Percentiles rank a stretch among this genome's conserved stretches.
Evolutionary conservation across 2,329 filamentous ascomycete genomes (phyloP).

Genomic region (Sporothrix luriei): DNA sequence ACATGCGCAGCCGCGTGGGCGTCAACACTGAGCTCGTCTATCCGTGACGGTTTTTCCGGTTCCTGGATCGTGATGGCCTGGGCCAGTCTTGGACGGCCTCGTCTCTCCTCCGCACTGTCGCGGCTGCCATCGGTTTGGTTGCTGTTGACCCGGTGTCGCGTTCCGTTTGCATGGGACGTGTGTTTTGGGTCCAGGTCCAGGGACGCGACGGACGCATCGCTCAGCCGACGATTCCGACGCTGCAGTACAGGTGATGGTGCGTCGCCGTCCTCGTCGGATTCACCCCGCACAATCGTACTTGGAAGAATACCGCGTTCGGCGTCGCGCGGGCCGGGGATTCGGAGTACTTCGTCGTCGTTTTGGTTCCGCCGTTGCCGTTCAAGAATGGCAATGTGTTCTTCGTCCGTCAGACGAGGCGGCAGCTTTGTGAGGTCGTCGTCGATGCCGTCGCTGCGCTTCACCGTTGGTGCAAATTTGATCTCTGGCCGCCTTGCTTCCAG

Average conservation of each 20-base stretch:
- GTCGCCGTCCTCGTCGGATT: constrained; percentile 43
- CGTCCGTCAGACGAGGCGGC: constrained; percentile 60
- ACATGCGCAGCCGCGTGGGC: constrained; percentile 48
- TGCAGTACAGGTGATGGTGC: constrained; percentile 33
- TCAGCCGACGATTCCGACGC: constrained; percentile 21
- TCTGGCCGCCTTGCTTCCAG: constrained; percentile 45
- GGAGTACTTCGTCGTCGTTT: constrained; percentile 66
- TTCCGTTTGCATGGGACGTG: neutral
- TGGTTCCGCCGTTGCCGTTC: constrained; percentile 73
- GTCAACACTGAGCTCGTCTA: constrained; percentile 50
- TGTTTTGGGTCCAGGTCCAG: constrained; percentile 34
- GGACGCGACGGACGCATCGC: constrained; percentile 43
- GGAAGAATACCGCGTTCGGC: constrained; percentile 81
- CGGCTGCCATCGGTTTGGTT: constrained; percentile 6
- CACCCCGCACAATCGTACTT: constrained; percentile 49
- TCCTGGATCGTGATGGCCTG: constrained; percentile 70
- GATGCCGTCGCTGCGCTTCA: constrained; percentile 61
- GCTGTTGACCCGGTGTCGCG: neutral
- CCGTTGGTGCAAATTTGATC: constrained; percentile 70
- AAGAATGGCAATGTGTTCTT: constrained; percentile 85
- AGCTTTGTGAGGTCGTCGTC: constrained; percentile 52
- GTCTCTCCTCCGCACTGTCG: constrained; percentile 10
- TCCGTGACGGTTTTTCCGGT: constrained; percentile 52
- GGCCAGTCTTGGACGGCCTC: constrained; percentile 37
- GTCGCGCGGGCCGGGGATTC: constrained; percentile 89